Percentiles rank a stretch among this genome's conserved stretches.
These are phyloP conservation scores for Fraxinus xanthoxyloides DNA, from an alignment of 305 asterid genomes.

Conservation along the genomic window DNA sequence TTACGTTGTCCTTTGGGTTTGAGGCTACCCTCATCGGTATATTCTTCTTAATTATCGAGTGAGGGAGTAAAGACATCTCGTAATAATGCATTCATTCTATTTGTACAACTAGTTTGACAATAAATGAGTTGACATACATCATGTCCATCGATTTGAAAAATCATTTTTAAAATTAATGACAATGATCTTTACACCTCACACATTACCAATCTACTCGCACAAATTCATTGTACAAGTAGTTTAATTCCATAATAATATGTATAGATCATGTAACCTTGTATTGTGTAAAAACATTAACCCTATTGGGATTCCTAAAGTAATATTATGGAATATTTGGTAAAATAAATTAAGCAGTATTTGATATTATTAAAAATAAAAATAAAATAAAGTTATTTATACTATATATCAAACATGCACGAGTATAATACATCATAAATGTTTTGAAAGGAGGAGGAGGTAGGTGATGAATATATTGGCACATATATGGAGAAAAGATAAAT, in stretches of 20 bases:
- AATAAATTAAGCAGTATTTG: background rate
- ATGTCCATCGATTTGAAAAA: too few species aligned
- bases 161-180: too few species aligned
- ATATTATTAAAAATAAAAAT: background rate
- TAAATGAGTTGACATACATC: too few species aligned
- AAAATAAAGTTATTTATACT: background rate
- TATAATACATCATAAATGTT: background rate
- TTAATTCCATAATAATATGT: background rate
- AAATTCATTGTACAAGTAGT: background rate
- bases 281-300: background rate
- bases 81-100: background rate
- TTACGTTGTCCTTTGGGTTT: slow-evolving; percentile 27
- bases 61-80: background rate
- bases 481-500: background rate
- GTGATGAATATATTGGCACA: background rate
- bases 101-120: too few species aligned
- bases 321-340: background rate
- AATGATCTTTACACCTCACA: too few species aligned
- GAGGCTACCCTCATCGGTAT: slow-evolving; percentile 21
- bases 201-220: too few species aligned
- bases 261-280: background rate
- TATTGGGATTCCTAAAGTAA: background rate
- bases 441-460: background rate
- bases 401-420: background rate
- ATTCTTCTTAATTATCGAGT: slow-evolving; percentile 4